Base-by-base conservation (phyloP, 2,329 filamentous ascomycete genomes). In the Periconia macrospinosa region DNA sequence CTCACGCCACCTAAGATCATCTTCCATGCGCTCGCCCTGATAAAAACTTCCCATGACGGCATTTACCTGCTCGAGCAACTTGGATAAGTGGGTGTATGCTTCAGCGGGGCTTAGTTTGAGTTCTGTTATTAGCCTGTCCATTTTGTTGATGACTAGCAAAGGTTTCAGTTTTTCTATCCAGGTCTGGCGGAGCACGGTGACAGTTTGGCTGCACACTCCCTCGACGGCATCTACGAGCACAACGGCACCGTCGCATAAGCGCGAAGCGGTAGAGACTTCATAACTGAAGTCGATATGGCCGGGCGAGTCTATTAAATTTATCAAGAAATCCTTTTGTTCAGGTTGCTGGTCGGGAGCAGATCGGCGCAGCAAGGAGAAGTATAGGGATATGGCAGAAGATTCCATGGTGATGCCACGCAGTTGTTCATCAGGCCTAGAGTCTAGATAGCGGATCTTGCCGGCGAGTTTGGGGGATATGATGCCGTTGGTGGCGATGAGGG, bases 341-440 rank as follows among this genome's bases (percentile, higher is more conserved):
- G 91, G 88, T 14, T 80, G 70, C 6, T 85, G 85, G 15, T 91
- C 87, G 1, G 88, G 87, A 1, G 84, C 80, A 37, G 85, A 79
- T 62, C 91, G 85, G 62, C 92, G 84, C 50, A 96, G 79, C 83
- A 97, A 91, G 35, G 92, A 95, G 74, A 99, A 99, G 76, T 90
- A 95, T 33, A 99, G 81, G 0, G 94, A 97, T 60, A 99, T 99
- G 57, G 94, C 94, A 6, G 93, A 97, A 0, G 94, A 97, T 75
- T 99, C 94, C 94, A 99, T 99, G n/a, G 94, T 99, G 70, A 99
- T 99, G 52, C 94, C 94, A 60, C 94, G 88, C 15, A 90, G 84
- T 76, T 99, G 94, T 75, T 99, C 94, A 75, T 99, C 94, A 1
- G 93, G 93, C 42, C 94, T 83, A 19, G 94, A 97, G 77, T 99